Conservation (phyloP, 192 early-diverging fungal genomes). For the Coemansia sp. region DNA sequence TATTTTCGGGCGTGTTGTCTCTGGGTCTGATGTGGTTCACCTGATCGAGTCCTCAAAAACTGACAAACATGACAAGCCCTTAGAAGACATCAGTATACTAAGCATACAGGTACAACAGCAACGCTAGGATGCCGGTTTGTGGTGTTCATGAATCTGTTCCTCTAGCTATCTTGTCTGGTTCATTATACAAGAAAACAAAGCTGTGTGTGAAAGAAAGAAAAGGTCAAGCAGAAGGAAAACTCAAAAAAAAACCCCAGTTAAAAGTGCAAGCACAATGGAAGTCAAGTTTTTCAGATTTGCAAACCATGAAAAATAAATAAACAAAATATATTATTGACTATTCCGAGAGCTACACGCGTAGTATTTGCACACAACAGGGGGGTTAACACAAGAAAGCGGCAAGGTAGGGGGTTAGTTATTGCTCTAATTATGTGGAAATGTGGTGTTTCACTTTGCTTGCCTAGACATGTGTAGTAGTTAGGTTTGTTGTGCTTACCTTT, state of each 20-base stretch:
- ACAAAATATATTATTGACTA: background rate
- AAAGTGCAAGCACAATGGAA: no score
- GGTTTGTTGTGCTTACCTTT: slow-evolving; percentile 1
- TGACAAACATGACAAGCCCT: slow-evolving; percentile 89
- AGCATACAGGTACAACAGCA: slow-evolving; percentile 19
- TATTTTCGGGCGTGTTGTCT: slow-evolving; percentile 86
- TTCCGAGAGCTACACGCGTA: background rate
- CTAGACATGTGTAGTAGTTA: background rate
- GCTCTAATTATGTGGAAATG: no score
- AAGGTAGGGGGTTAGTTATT: no score
- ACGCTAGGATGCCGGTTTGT: background rate
- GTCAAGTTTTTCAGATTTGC: no score
- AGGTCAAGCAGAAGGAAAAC: no score
- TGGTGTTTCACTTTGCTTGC: background rate
- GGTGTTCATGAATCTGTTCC: background rate
- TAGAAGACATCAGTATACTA: slow-evolving; percentile 59
- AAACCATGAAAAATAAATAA: no score
- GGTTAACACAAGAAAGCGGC: background rate
- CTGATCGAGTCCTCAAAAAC: slow-evolving; percentile 77
- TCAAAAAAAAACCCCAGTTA: no score
- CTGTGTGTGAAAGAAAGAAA: no score
- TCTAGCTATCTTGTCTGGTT: no score
- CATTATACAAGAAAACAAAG: no score
- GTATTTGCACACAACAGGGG: background rate
- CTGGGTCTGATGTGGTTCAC: slow-evolving; percentile 91